phyloP scores from a whole-genome alignment of 2,329 filamentous ascomycete species.

The Colletotrichum destructivum region DNA sequence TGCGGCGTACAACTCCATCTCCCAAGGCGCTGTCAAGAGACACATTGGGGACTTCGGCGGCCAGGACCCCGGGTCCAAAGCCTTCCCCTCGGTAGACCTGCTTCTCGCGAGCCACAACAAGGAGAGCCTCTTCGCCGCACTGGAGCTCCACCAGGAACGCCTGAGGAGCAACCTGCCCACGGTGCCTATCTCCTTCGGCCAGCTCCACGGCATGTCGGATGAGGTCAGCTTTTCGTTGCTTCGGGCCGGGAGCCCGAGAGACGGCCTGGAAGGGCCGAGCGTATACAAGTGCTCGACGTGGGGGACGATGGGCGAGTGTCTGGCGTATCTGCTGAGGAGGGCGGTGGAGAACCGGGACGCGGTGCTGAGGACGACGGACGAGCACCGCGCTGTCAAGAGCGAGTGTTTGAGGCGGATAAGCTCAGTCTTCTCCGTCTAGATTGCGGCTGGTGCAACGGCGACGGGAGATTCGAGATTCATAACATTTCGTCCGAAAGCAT shows the following conservation, averaged over 20 bases:
- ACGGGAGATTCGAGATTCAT: too few species aligned
- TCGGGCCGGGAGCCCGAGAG: slow-evolving; percentile 49
- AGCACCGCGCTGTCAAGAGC: slow-evolving; percentile 50
- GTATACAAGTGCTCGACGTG: slow-evolving; percentile 60
- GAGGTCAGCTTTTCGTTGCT: slow-evolving; percentile 67
- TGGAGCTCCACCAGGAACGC: slow-evolving; percentile 60
- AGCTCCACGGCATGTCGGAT: slow-evolving; percentile 72
- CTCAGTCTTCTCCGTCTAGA: slow-evolving; percentile 1
- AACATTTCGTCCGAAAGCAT: not conserved
- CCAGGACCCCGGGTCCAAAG: slow-evolving; percentile 39
- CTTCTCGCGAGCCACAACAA: slow-evolving; percentile 70
- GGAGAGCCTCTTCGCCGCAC: slow-evolving; percentile 57
- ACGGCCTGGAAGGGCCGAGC: slow-evolving; percentile 45
- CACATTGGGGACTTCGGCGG: slow-evolving; percentile 58
- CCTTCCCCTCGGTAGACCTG: slow-evolving; percentile 63
- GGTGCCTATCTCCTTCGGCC: slow-evolving; percentile 62
- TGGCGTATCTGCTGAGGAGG: slow-evolving; percentile 55
- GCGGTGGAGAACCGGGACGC: slow-evolving; percentile 57
- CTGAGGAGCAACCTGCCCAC: slow-evolving; percentile 53
- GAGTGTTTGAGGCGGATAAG: slow-evolving; percentile 52
- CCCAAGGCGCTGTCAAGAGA: slow-evolving; percentile 54
- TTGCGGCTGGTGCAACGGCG: not conserved
- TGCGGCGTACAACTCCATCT: slow-evolving; percentile 64
- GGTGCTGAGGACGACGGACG: slow-evolving; percentile 49
- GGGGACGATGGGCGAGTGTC: slow-evolving; percentile 56